Evolutionary conservation across 495 filamentous ascomycete species (phyloP), one percentile per base, ranked within the genome.

Genomic region (Tuber microsphaerosporum): DNA sequence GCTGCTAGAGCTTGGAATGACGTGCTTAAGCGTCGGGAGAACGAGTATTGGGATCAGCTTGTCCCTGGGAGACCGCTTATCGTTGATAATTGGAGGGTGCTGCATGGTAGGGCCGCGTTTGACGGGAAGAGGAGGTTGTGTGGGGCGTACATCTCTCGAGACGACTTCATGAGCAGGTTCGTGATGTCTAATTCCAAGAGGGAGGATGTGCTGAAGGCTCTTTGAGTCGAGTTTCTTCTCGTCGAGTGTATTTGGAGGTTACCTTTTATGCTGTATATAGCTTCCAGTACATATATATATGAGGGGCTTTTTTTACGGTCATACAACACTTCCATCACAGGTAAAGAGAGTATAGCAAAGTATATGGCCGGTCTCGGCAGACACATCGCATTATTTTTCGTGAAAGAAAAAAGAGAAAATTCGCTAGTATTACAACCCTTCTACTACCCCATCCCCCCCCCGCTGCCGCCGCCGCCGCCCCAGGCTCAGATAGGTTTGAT

Each of bases 31-130:
- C 83, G 87, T 34, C 71, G 84, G 46, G 84, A 87, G 22, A 84
- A 84, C 51, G 87, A 94, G 77, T 92, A 91, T 75, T 90, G 90
- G 91, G 89, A 90, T 46, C 91, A 96, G 80, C 85, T 98, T 69
- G 81, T 88, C 76, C 94, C 94, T 0, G 94, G 94, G 20, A 90
- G 84, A 71, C 87, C 90, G n/a, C 74, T 97, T 46, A 90, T 97
- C 31, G 97, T 98, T 82, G 93, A 98, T 83, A 97, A 98, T 81
- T 97, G 94, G 94, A 88, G 94, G 75, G 92, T 97, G 74, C 84
- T 98, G 70, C 94, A 98, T 84, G 94, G 93, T 5, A 86, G 94
- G 77, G 88, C 88, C 34, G 87, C 89, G 20, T 98, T 97, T 81
- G 91, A 88, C 12, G 94, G 94, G 26, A 91, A 91, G 80, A 86